These are phyloP conservation scores for Dioszegia hungarica DNA, from an alignment of 768 basidiomycete genomes.

Conservation along the genomic window DNA sequence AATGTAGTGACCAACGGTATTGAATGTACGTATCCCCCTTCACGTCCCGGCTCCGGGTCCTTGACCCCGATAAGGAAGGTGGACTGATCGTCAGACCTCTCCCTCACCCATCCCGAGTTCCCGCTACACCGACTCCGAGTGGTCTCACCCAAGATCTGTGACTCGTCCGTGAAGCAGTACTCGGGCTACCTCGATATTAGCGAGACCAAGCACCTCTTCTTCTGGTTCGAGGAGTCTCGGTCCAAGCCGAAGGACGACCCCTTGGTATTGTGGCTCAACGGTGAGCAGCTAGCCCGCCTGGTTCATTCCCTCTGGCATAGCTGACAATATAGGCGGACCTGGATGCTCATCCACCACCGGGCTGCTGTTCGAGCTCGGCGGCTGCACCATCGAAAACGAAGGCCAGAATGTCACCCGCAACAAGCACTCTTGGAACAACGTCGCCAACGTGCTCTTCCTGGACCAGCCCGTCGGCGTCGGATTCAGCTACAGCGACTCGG, in stretches of 20 bases:
- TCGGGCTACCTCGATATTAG: constrained; percentile 79
- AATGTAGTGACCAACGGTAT: constrained; percentile 26
- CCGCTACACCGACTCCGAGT: constrained; percentile 45
- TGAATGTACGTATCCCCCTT: constrained; percentile 43
- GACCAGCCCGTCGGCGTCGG: constrained; percentile 75
- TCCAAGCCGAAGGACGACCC: constrained; percentile 69
- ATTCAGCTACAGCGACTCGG: constrained; percentile 68
- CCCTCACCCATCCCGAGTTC: constrained; percentile 47
- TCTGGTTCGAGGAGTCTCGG: constrained; percentile 81
- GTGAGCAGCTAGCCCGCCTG: constrained; percentile 5
- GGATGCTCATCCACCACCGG: constrained; percentile 66
- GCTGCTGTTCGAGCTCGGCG: constrained; percentile 81
- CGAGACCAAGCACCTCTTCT: constrained; percentile 77
- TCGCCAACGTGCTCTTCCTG: constrained; percentile 57
- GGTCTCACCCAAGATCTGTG: constrained; percentile 63
- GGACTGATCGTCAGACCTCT: constrained; percentile 21
- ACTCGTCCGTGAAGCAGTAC: constrained; percentile 70
- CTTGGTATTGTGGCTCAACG: constrained; percentile 67
- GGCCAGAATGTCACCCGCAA: constrained; percentile 59
- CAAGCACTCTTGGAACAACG: constrained; percentile 75
- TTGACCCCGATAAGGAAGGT: neutral
- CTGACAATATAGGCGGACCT: constrained; percentile 30
- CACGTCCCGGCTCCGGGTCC: neutral
- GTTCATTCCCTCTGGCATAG: neutral
- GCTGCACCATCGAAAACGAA: constrained; percentile 67